A percentile compares a stretch with the other conserved stretches of the same genome.
Evolutionary conservation across 129 eudicot genomes (phyloP).

Genomic region (Silybum marianum): DNA sequence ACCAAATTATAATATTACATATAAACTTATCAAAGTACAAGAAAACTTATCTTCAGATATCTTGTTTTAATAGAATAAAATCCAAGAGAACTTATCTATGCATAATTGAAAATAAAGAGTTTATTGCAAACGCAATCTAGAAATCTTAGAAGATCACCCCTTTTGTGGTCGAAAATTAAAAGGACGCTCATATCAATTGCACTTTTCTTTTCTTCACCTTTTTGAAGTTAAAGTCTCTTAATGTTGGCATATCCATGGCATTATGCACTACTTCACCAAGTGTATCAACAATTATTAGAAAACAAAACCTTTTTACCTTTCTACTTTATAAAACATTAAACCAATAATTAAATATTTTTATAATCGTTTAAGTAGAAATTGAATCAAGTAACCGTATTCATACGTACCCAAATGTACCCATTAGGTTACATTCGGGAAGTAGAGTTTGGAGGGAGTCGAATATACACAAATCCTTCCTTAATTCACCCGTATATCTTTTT

Average conservation of each 20-base stretch:
- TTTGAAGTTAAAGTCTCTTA: background rate
- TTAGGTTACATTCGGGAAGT: too few species aligned
- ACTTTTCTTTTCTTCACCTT: background rate
- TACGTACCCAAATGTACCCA: too few species aligned
- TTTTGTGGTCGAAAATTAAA: background rate
- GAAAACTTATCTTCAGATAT: background rate
- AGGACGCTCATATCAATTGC: background rate
- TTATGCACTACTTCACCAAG: slow-evolving; percentile 2
- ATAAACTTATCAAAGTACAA: background rate
- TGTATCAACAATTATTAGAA: background rate
- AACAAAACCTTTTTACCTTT: background rate
- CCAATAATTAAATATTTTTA: background rate
- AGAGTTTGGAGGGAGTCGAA: too few species aligned
- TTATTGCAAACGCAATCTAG: background rate
- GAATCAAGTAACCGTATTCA: background rate
- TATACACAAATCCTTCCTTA: too few species aligned
- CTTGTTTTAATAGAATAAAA: too few species aligned
- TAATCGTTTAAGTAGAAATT: background rate
- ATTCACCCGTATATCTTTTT: too few species aligned
- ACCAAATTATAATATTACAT: background rate
- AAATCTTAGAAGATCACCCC: background rate
- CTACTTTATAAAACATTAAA: background rate
- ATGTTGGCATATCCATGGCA: slow-evolving; percentile 7
- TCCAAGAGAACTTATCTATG: background rate
- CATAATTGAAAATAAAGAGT: background rate